A percentile compares a stretch with the other conserved stretches of the same genome.
Conservation (phyloP, 192 early-diverging fungal genomes). For the Entomortierella lignicola region DNA sequence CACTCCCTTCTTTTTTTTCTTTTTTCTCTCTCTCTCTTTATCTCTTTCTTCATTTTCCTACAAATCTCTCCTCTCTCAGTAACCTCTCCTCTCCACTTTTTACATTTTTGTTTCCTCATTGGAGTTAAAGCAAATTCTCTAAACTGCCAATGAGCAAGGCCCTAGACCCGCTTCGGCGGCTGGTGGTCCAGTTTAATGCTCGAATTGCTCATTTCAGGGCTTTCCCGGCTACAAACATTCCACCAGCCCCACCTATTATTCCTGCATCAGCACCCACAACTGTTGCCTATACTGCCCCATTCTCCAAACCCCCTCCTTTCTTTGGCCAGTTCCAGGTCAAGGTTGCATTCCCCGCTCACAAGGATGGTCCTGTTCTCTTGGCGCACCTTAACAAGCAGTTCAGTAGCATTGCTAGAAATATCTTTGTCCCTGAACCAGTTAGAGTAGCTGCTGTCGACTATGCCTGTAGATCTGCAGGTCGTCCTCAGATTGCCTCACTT, state of each 20-base stretch:
- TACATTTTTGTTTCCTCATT: neutral
- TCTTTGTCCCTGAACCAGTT: conserved; percentile 46
- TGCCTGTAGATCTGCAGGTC: conserved; percentile 40
- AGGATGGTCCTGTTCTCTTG: conserved; percentile 44
- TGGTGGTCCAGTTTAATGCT: conserved; percentile 54
- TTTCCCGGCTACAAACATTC: conserved; percentile 30
- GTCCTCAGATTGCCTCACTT: conserved; percentile 39
- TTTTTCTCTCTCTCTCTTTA: neutral
- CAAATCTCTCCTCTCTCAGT: neutral
- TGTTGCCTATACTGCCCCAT: conserved; percentile 8
- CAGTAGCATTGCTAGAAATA: conserved; percentile 22
- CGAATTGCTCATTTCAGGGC: conserved; percentile 45
- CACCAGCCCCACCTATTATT: conserved; percentile 32
- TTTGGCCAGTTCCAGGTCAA: conserved; percentile 51
- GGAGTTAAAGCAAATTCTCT: neutral
- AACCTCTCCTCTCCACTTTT: too few relatives aligned
- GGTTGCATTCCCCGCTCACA: conserved; percentile 26
- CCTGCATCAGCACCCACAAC: conserved; percentile 15
- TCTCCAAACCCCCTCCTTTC: conserved; percentile 17
- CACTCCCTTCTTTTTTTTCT: neutral
- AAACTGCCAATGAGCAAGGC: conserved; percentile 41
- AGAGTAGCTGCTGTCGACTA: conserved; percentile 51
- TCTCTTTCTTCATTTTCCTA: too few relatives aligned
- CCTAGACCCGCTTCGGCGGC: conserved; percentile 51
- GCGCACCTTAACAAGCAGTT: conserved; percentile 32